phyloP scores from a whole-genome alignment of 192 early-diverging fungal genomes.

The Bifiguratus adelaidae region DNA sequence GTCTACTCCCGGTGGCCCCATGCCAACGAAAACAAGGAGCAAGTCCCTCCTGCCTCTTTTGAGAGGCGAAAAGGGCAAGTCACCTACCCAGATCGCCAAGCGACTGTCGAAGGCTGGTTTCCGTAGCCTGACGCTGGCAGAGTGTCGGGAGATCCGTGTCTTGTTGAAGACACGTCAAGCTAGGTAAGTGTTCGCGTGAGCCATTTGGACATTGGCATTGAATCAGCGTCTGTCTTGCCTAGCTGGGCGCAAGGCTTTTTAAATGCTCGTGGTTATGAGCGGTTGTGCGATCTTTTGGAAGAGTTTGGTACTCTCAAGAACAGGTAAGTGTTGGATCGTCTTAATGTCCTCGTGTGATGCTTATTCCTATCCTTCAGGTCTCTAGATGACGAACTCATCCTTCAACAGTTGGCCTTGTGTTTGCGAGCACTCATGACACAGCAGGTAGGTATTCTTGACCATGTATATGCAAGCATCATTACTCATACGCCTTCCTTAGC shows the following conservation, averaged over 20 bases:
- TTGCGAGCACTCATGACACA: conserved; percentile 23
- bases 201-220: no score
- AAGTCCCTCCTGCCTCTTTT: background rate
- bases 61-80: background rate
- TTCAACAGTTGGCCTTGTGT: conserved; percentile 21
- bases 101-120: no score
- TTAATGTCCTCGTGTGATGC: background rate
- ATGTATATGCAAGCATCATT: background rate
- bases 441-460: conserved; percentile 7
- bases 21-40: background rate
- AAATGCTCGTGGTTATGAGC: background rate
- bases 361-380: background rate
- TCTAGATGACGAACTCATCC: conserved; percentile 14
- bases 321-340: no score
- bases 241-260: background rate
- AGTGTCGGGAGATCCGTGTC: background rate
- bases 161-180: no score
- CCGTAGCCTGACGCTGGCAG: background rate
- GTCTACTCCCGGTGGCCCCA: background rate
- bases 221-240: no score
- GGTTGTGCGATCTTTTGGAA: background rate
- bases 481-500: conserved; percentile 1
- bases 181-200: no score
- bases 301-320: no score
- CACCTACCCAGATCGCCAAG: background rate